These are phyloP conservation scores for Phytophthora megakarya DNA, from an alignment of 352 stramenopile species.

Conservation along the genomic window DNA sequence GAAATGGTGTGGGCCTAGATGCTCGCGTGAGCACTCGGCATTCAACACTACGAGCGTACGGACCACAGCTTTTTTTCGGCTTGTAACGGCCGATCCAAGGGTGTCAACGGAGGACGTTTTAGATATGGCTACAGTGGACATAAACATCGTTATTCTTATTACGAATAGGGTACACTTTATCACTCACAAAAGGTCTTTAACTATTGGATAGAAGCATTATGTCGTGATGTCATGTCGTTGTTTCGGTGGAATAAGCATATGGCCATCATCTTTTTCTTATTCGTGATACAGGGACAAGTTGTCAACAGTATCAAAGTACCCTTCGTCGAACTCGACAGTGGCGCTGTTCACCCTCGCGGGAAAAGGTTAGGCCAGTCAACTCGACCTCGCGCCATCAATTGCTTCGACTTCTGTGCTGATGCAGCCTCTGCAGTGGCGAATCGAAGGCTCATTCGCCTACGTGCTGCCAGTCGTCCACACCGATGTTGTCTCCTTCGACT, in stretches of 20 bases:
- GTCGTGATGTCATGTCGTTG: too few species aligned
- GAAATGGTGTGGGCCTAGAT: too few species aligned
- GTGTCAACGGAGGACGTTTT: neutral
- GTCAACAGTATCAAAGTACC: conserved; percentile 7
- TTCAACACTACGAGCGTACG: neutral
- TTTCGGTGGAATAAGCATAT: too few species aligned
- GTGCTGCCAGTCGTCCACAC: conserved; percentile 19
- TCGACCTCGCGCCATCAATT: conserved; percentile 21
- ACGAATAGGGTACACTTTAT: neutral
- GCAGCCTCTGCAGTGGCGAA: neutral
- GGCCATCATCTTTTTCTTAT: neutral
- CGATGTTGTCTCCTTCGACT: conserved; percentile 29
- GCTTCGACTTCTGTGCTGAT: conserved; percentile 4
- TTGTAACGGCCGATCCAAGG: neutral
- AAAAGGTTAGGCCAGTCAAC: neutral
- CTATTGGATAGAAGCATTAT: too few species aligned
- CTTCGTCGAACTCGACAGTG: conserved; percentile 18
- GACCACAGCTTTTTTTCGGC: neutral
- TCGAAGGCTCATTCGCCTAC: conserved; percentile 22
- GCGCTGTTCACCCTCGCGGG: neutral
- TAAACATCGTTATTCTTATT: neutral
- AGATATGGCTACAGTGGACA: neutral
- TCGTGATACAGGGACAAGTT: neutral
- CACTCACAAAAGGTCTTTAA: neutral
- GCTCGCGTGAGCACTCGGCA: too few species aligned